These are phyloP conservation scores for Phialemoniopsis sp. DNA, from an alignment of 2,329 filamentous ascomycete species.

Conservation along the genomic window DNA sequence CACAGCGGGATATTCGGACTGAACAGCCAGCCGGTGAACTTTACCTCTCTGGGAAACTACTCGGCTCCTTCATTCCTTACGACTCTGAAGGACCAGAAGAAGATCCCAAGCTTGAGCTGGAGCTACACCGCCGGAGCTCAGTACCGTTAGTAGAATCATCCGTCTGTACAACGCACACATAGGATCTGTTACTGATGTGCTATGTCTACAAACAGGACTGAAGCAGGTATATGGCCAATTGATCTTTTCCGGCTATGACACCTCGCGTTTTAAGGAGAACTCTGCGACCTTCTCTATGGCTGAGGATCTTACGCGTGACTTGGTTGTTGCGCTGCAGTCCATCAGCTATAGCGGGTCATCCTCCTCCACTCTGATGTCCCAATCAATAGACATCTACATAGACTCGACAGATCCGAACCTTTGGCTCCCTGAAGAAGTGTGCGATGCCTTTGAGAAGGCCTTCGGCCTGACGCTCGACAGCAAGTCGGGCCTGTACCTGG, in stretches of 20 bases:
- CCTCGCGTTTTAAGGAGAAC: conserved; percentile 31
- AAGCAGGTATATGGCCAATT: conserved; percentile 31
- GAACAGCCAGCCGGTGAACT: conserved; percentile 31
- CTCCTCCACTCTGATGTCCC: conserved; percentile 22
- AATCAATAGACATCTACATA: conserved; percentile 27
- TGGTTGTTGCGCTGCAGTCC: conserved; percentile 31
- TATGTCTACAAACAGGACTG: conserved; percentile 16
- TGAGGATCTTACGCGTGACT: conserved; percentile 24
- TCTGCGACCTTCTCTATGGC: conserved; percentile 30
- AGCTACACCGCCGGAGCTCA: conserved; percentile 35
- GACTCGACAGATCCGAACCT: conserved; percentile 29
- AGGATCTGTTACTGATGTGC: background rate
- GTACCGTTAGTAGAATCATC: conserved; percentile 23
- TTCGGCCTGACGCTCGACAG: conserved; percentile 23
- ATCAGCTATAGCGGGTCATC: conserved; percentile 28
- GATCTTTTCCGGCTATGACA: conserved; percentile 34
- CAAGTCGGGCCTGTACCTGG: conserved; percentile 21
- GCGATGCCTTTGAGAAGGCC: conserved; percentile 24
- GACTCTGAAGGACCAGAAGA: conserved; percentile 25
- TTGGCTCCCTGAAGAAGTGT: conserved; percentile 25
- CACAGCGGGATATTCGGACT: conserved; percentile 31
- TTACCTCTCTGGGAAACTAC: conserved; percentile 26
- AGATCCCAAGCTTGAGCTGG: conserved; percentile 35
- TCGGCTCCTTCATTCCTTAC: conserved; percentile 28
- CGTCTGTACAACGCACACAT: background rate